Evolutionary conservation across 1,284 basidiomycete genomes (phyloP), one percentile per base, ranked within the genome.

Genomic region (Heterobasidion occidentale): DNA sequence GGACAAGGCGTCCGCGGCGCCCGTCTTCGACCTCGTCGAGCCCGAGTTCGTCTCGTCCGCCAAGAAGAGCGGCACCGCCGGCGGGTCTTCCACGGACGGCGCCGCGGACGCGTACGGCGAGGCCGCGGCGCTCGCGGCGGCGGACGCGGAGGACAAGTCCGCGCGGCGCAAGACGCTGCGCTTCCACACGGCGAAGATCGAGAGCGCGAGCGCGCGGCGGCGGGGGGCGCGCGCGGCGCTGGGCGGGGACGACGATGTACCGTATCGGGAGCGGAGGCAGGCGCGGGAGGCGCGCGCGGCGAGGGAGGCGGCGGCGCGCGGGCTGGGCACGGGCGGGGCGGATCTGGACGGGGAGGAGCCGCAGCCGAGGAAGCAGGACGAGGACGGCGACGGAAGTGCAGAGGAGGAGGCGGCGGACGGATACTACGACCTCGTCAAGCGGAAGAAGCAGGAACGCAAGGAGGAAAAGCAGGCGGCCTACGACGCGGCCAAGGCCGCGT

Each of bases 171-270:
- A 85, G 66, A 80, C 89, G 9, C 78, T 98, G 20, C 86, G 88
- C 36, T 98, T 98, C 84, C 85, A 96, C 65, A 88, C 88, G 0
- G 83, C 90, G 50, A 85, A 84, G 65, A 89, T 92, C 59, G 91
- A 92, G 69, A 86, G 83, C 62, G 75, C 86, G 12, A 79, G 81
- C 57, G 83, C 86, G 11, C 76, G 88, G 52, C 77, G 90, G 52
- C 83, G 85, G 56, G 85, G 84, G 46, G 90, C 90, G 11, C 78
- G 81, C 60, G 49, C 59, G 67, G 74, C 72, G 68, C 64, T 80
- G 42, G 86, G 88, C 50, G 91, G 91, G 27, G 94, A 98, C 68
- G 94, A 96, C 65, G 95, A 98, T 67, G 77, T 94, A 55, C 92
- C 92, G 20, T 90, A 92, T 65, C 78, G 79, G 46, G 86, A 88